These are phyloP conservation scores for Monilinia polystroma DNA, from an alignment of 2,329 filamentous ascomycete species.

Conservation along the genomic window DNA sequence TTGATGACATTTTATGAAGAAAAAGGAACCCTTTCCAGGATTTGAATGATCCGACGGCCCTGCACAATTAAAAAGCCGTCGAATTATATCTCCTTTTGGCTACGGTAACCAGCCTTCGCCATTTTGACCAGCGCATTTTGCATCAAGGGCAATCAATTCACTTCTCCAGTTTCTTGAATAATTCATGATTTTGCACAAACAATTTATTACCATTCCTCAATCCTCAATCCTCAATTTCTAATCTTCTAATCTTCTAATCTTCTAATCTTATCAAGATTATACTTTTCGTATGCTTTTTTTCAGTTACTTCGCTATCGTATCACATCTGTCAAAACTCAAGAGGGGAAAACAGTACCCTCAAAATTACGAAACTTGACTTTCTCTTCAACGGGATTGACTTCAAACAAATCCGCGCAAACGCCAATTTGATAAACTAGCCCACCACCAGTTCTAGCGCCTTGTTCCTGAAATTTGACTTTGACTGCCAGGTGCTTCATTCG, in stretches of 20 bases:
- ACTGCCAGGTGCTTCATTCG: conserved; percentile 1
- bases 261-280: conserved; percentile 4
- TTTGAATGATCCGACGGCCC: neutral
- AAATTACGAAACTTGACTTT: neutral
- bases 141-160: conserved; percentile 17
- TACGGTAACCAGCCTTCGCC: conserved; percentile 23
- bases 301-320: conserved; percentile 5
- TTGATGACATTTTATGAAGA: conserved; percentile 12
- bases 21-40: conserved; percentile 7
- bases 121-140: conserved; percentile 24
- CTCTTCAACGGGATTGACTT: neutral
- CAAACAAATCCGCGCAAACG: conserved; percentile 12
- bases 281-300: neutral
- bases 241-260: neutral
- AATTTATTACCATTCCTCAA: neutral
- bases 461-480: conserved; percentile 11
- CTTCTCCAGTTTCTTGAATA: conserved; percentile 6
- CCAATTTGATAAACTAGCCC: neutral
- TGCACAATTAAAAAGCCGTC: neutral
- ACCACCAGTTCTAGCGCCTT: conserved; percentile 11
- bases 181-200: neutral
- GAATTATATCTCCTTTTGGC: neutral
- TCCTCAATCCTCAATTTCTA: neutral
- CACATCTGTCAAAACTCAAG: neutral
- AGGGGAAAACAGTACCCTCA: neutral